Evolutionary conservation across 805 yeast species (phyloP), one percentile per base, ranked within the genome.

Genomic region (Alloascoidea africana): DNA sequence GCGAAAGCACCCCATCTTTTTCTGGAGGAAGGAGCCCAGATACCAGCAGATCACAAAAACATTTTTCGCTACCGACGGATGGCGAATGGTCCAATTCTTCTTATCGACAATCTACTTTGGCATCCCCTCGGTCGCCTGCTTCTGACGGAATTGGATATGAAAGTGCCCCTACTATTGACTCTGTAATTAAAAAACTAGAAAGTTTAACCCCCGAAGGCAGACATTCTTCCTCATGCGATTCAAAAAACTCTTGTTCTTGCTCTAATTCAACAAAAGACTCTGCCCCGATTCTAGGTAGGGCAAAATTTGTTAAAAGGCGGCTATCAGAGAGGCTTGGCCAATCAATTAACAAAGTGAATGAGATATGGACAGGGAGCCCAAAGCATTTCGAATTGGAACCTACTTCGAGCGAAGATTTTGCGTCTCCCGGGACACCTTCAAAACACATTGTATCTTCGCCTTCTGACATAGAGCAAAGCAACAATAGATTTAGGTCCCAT

Each of bases 361-460:
- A 58, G 14, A 65, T 69, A 71, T 76, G 82, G 79, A 55, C 62
- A 6, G 70, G 82, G 0, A 60, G 63, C 18, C 76, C 83, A 0
- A 62, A 62, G 18, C 94, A 85, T 54, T 85, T 68, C 16, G 53
- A 44, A 16, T 42, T 35, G 19, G 27, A 35, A 33, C n/a, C n/a
- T n/a, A n/a, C n/a, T n/a, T n/a, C n/a, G n/a, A n/a, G n/a, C n/a
- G n/a, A n/a, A n/a, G n/a, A n/a, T n/a, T n/a, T n/a, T n/a, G 48
- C 41, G 4, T 42, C 38, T 3, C 32, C 19, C 35, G 33, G 38
- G 14, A 56, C 53, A 1, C 69, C 66, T 19, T 81, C 75, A 46
- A 62, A 63, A 2, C 66, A 59, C 45, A 66, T 76, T 4, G 63
- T 55, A 1, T 61, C 66, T 17, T 53, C 49, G 1, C n/a, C 8